phyloP scores from a whole-genome alignment of 805 yeast genomes.

The Yamadazyma ubonensis region DNA sequence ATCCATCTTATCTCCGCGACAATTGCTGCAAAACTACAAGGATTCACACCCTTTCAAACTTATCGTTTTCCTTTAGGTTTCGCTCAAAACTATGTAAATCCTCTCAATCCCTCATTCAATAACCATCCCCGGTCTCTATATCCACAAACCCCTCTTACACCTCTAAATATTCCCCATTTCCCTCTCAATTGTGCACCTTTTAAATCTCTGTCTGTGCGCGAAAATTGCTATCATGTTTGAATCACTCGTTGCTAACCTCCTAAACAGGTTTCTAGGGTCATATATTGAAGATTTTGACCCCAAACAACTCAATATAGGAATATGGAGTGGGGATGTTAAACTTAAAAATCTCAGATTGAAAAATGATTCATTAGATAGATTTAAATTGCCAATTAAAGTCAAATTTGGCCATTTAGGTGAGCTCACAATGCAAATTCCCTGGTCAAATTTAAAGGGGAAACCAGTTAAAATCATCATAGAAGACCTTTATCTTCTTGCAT shows the following conservation, averaged over 20 bases:
- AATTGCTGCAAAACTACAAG: too few relatives aligned
- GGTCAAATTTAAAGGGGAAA: constrained; percentile 90
- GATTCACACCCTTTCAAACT: too few relatives aligned
- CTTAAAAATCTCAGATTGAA: constrained; percentile 73
- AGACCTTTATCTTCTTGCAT: constrained; percentile 79
- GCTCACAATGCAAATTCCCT: constrained; percentile 87
- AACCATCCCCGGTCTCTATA: too few relatives aligned
- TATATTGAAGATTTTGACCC: constrained; percentile 96
- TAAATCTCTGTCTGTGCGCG: too few relatives aligned
- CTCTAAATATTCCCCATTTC: too few relatives aligned
- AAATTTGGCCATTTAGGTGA: constrained; percentile 88
- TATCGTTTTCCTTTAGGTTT: too few relatives aligned
- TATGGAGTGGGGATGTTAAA: constrained; percentile 97
- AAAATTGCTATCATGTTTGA: constrained; percentile 49
- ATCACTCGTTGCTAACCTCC: constrained; percentile 60
- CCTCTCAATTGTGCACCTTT: too few relatives aligned
- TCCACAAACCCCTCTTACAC: too few relatives aligned
- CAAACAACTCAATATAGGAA: constrained; percentile 89
- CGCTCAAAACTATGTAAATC: too few relatives aligned
- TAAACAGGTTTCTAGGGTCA: constrained; percentile 62
- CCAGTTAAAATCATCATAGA: constrained; percentile 88
- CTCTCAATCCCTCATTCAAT: too few relatives aligned
- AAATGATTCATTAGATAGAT: constrained; percentile 84
- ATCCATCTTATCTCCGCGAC: too few relatives aligned
- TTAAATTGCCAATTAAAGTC: constrained; percentile 84